These are phyloP conservation scores for Lactifluus volemus DNA, from an alignment of 768 basidiomycete species.

Conservation along the genomic window DNA sequence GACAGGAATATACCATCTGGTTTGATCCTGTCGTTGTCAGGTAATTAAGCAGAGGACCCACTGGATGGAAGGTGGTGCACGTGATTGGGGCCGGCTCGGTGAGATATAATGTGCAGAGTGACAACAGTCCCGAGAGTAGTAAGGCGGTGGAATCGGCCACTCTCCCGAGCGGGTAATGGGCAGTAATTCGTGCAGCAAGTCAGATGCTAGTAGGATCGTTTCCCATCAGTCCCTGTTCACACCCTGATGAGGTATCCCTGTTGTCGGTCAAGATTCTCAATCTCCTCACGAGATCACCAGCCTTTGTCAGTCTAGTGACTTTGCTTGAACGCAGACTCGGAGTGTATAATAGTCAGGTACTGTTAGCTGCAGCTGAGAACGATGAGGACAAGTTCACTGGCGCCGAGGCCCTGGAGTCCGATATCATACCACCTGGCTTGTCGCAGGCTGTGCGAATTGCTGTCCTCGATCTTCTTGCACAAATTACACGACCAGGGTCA, in stretches of 20 bases:
- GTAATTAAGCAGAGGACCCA: slow-evolving; percentile 72
- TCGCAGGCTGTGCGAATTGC: slow-evolving; percentile 66
- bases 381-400: slow-evolving; percentile 57
- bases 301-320: slow-evolving; percentile 68
- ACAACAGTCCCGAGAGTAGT: too few relatives aligned
- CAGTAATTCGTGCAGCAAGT: too few relatives aligned
- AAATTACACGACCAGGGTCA: too few relatives aligned
- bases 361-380: slow-evolving; percentile 51
- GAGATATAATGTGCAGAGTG: slow-evolving; percentile 91
- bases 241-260: slow-evolving; percentile 66
- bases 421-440: slow-evolving; percentile 37
- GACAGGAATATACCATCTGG: slow-evolving; percentile 95
- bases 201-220: too few relatives aligned
- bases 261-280: slow-evolving; percentile 73
- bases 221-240: too few relatives aligned
- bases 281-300: slow-evolving; percentile 53
- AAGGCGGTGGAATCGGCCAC: too few relatives aligned
- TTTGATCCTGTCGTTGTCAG: slow-evolving; percentile 82
- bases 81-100: slow-evolving; percentile 72
- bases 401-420: slow-evolving; percentile 58
- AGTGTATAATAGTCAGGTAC: slow-evolving; percentile 82
- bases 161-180: too few relatives aligned
- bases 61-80: slow-evolving; percentile 66
- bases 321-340: slow-evolving; percentile 80
- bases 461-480: slow-evolving; percentile 73